Base-by-base conservation (phyloP, 2,329 filamentous ascomycete genomes). In the Leptosphaerulina australis region DNA sequence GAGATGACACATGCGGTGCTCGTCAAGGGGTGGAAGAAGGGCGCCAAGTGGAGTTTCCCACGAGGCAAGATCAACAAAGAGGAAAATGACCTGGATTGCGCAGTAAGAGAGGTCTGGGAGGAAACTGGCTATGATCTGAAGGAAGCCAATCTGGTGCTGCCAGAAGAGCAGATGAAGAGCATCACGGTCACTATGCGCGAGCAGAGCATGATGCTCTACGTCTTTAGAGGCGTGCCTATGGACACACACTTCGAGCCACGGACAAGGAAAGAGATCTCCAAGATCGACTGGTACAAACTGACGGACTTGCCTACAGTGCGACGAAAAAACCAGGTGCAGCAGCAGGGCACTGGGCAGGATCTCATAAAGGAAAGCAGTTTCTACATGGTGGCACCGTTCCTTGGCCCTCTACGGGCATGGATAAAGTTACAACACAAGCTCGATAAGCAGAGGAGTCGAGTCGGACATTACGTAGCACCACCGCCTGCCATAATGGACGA, bases 61-160 rank as follows among this genome's bases (percentile, higher is more conserved):
- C 80, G 93, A 40, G 95, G 94, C 29, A 99, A 99, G 77, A 97
- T 99, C 76, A 97, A 97, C 78, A 96, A 96, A 75, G 90, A 96
- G 65, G 94, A 99, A 73, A 86, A 90, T 52, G 93, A 99, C 67
- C 75, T 97, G 47, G 91, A 94, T 68, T 99, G 95, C 72, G 94
- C 95, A 18, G 83, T 97, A 41, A 85, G 94, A 41, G 94, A 99
- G 68, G 93, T 96, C 4, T 94, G 92, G 68, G 94, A 99, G 72
- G 94, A 99, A 76, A 99, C 94, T 0, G 94, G 94, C 1, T 91
- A 90, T 63, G 90, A 99, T 69, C 80, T 96, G 43, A 81, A 80
- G 24, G 81, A 81, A 25, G 88, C 92, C 18, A 90, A 89, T 3
- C 76, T 97, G 34, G 86, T 97, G 12, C 84, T 87, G 24, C 81